Base-by-base conservation (phyloP, 345 rosid genomes). In the Brassica nigra region DNA sequence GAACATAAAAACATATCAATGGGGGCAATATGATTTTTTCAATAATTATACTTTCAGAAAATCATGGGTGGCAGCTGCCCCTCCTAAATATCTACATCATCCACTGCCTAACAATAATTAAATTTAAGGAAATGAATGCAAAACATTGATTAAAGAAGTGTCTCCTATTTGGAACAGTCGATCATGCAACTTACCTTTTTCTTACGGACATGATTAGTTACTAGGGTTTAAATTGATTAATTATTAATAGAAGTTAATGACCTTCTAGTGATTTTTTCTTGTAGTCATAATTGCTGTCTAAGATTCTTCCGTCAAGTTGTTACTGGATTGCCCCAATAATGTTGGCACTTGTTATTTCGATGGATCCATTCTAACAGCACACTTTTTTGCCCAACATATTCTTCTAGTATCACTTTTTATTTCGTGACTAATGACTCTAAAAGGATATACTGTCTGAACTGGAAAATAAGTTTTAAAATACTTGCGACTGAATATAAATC, bases 231-330 rank as follows among this genome's bases (percentile, higher is more conserved):
- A 76, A 63, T 30, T 63, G 62, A 64, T 55, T 3, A 11, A 59
- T 11, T 44, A 68, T 74, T 68, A 62, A 47, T 23, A 74, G 36
- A 74, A 73, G 66, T 52, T 80, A 68, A 69, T 62, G 83, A 68
- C 49, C 20, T 34, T 47, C 31, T 68, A 47, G 75, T 74, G 12
- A 3, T 68, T 74, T 74, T 54, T 68, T 68, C 75, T 74, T 62
- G 66, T 68, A 36, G 82, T 71, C 76, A 88, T 90, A 68, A 90
- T 89, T 74, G 71, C 77, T 73, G 86, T 85, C 88, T 83, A 84
- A 78, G 87, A 86, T 84, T 86, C 90, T 85, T 83, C 70, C 65
- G 68, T 74, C 71, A 80, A 36, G 75, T 68, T 66, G 82, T 61
- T 49, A 74, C 59, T 68, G 4, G 70, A 79, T 36, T 79, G 78